Percentiles rank a stretch among this genome's conserved stretches.
Conservation (phyloP, 768 basidiomycete species). For the Russula emetica region DNA sequence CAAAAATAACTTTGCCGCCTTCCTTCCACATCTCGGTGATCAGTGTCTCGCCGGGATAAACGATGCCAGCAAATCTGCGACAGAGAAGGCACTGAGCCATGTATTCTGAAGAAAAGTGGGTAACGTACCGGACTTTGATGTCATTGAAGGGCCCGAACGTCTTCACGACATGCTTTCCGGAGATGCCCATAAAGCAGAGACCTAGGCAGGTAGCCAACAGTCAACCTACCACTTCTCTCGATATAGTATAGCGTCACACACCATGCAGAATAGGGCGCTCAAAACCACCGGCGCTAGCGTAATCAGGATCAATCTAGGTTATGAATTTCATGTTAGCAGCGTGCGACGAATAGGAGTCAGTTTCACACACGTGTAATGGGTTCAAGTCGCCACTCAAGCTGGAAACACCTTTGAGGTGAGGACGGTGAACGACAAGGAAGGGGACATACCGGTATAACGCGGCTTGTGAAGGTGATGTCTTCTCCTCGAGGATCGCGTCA, state of each 20-base stretch:
- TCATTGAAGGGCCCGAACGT: conserved; percentile 81
- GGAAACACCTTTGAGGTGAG: conserved; percentile 6
- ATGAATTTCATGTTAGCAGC: neutral
- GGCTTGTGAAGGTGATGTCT: conserved; percentile 76
- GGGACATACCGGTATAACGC: conserved; percentile 77
- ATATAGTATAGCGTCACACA: conserved; percentile 24
- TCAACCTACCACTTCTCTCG: neutral
- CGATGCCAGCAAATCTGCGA: conserved; percentile 79
- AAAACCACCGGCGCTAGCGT: conserved; percentile 93
- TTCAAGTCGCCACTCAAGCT: conserved; percentile 90
- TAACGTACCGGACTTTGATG: conserved; percentile 85
- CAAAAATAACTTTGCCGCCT: conserved; percentile 82
- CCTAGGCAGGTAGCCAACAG: conserved; percentile 37
- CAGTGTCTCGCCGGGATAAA: conserved; percentile 94
- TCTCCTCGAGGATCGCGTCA: conserved; percentile 84
- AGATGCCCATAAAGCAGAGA: conserved; percentile 87
- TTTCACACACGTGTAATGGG: conserved; percentile 70
- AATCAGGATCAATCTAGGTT: conserved; percentile 79
- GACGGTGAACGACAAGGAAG: neutral
- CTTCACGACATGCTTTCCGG: conserved; percentile 89
- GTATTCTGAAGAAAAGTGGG: neutral
- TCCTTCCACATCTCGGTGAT: conserved; percentile 99
- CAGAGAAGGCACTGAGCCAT: conserved; percentile 14
- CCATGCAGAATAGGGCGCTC: conserved; percentile 84
- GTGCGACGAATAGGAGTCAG: neutral